Base-by-base conservation (phyloP, 495 filamentous ascomycete species). In the Xylaria sp. region DNA sequence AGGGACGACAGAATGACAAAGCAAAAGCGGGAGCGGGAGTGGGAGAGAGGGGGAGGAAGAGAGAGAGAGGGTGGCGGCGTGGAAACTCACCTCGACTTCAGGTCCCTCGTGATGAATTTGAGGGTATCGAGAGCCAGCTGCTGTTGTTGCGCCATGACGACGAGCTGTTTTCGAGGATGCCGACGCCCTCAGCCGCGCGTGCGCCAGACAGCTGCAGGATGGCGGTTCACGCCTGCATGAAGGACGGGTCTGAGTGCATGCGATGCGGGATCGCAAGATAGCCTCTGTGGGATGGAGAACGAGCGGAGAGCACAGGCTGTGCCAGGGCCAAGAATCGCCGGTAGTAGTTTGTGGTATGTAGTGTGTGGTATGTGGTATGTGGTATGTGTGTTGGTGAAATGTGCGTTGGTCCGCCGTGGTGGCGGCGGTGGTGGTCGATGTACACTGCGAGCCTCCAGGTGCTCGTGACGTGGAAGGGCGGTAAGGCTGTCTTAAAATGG, bases 91-190 rank as follows among this genome's bases (percentile, higher is more conserved):
- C 79, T 81, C 37, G 80, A 78, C 52, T 77, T 80, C 48, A 81
- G 66, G 21, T 80, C 80, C 61, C 75, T 77, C 0, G 75, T 74
- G 29, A 81, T 77, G 29, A 70, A 61, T 26, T 81, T 75, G 41
- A 80, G 77, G 57, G 74, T 73, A 63, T 79, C 79, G 5, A 80
- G 76, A 72, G 79, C 77, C 70, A 78, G 48, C 66, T 79, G 74
- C 72, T 78, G 76, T 67, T 78, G 74, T 71, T 79, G 76, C 76
- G 76, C 73, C 79, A 79, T 79, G 68, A 61, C 33, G 71, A 37
- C 26, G 65, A 31, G 37, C 66, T 63, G 61, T 58, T 66, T 58
- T 6, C 11, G 59, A 61, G 24, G 29, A 58, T 44, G 53, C 31
- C 26, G 53, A 55, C 44, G 61, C 66, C 40, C 73, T 74, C 73